Conservation (phyloP, 1,284 basidiomycete genomes). For the Austropuccinia psidii region DNA sequence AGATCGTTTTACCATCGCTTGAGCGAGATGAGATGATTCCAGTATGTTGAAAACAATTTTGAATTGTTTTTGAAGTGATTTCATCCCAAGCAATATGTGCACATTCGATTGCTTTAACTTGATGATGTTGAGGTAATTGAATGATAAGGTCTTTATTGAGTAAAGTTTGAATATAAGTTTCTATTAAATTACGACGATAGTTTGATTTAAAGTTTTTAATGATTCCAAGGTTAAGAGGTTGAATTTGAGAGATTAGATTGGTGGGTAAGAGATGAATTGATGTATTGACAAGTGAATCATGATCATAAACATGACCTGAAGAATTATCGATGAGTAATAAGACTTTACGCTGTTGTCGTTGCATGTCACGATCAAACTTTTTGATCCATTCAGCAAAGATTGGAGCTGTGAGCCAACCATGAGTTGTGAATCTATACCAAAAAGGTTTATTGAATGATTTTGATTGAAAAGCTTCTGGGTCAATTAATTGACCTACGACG, state of each 20-base stretch:
- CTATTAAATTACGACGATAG: constrained; percentile 9
- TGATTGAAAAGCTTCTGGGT: background rate
- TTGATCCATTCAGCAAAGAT: constrained; percentile 35
- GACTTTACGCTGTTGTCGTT: background rate
- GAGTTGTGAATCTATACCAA: constrained; percentile 17
- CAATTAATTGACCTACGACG: background rate
- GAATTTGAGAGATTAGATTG: background rate
- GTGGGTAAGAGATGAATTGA: background rate
- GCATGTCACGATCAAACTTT: constrained; percentile 31
- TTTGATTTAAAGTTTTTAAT: constrained; percentile 23
- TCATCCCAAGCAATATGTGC: constrained; percentile 21
- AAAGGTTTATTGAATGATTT: background rate
- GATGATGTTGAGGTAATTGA: background rate
- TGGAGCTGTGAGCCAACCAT: constrained; percentile 4
- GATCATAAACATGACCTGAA: background rate
- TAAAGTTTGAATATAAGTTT: no score
- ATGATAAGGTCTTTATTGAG: no score
- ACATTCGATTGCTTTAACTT: constrained; percentile 10
- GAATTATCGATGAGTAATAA: constrained; percentile 22
- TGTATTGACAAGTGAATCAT: constrained; percentile 2
- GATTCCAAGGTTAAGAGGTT: constrained; percentile 18
- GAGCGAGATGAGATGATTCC: constrained; percentile 1
- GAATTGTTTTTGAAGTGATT: constrained; percentile 13
- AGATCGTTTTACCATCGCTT: background rate
- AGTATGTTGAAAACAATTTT: constrained; percentile 21